Conservation (phyloP, 129 eudicot genomes). For the Solidago caesia region DNA sequence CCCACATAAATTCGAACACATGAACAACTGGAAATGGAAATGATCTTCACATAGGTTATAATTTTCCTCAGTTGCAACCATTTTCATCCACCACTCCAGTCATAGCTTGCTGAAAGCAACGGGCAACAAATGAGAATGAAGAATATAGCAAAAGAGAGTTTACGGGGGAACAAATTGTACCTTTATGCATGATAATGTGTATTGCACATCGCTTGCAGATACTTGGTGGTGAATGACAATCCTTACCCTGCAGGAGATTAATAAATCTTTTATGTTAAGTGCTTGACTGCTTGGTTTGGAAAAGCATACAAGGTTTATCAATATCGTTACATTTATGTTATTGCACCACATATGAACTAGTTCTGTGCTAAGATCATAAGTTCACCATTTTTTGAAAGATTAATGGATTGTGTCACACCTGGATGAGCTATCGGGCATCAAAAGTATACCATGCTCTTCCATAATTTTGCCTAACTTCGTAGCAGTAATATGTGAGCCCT, state of each 20-base stretch:
- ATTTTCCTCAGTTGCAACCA: constrained; percentile 33
- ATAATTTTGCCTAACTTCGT: constrained; percentile 55
- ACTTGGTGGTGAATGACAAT: constrained; percentile 91
- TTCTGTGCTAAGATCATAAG: background rate
- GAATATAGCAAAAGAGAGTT: background rate
- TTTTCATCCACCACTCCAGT: constrained; percentile 41
- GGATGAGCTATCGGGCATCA: constrained; percentile 63
- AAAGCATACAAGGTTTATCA: no score
- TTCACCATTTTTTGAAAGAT: background rate
- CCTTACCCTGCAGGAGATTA: constrained; percentile 47
- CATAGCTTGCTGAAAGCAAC: constrained; percentile 48
- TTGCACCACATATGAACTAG: background rate
- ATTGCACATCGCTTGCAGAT: constrained; percentile 76
- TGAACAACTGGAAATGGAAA: constrained; percentile 23
- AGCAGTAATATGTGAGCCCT: constrained; percentile 51
- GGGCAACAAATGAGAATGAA: background rate
- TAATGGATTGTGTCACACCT: constrained; percentile 42
- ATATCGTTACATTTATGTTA: background rate
- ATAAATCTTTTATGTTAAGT: no score
- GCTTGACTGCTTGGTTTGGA: no score
- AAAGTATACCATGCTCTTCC: constrained; percentile 69
- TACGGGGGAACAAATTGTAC: constrained; percentile 26
- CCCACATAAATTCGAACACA: constrained; percentile 13
- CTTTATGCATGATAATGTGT: constrained; percentile 74
- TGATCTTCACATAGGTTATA: background rate